Evolutionary conservation across 2,329 filamentous ascomycete species (phyloP).

Genomic region (Huntiella bhutanensis): DNA sequence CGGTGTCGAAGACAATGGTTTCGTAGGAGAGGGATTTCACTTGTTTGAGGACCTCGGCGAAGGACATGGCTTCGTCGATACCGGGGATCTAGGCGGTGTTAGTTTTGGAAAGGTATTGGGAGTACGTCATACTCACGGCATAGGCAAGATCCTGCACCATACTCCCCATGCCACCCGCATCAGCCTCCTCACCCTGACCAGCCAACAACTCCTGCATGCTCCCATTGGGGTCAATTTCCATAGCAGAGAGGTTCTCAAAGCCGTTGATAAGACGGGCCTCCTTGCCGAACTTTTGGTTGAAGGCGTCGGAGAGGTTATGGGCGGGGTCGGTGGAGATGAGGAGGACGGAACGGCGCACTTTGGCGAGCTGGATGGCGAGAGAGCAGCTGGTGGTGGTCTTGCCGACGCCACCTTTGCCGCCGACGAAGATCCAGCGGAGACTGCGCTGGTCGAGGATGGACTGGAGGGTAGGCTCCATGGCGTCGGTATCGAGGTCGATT

Average conservation of each 20-base stretch:
- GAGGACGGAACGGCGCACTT: conserved; percentile 82
- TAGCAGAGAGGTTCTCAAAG: conserved; percentile 83
- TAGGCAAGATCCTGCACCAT: conserved; percentile 99
- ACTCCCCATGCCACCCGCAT: conserved; percentile 54
- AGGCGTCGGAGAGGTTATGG: conserved; percentile 94
- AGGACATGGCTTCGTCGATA: conserved; percentile 98
- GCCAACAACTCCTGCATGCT: conserved; percentile 90
- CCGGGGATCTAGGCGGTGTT: conserved; percentile 58
- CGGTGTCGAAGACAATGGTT: conserved; percentile 97
- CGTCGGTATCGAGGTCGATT: conserved; percentile 36
- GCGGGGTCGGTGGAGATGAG: conserved; percentile 97
- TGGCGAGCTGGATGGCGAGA: conserved; percentile 90
- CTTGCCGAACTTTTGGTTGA: conserved; percentile 98
- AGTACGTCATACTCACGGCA: conserved; percentile 39
- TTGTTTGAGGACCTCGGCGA: conserved; percentile 96
- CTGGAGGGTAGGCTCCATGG: conserved; percentile 82
- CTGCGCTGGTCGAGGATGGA: conserved; percentile 88
- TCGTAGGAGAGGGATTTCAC: conserved; percentile 98
- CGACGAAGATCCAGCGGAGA: conserved; percentile 97
- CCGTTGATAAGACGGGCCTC: conserved; percentile 84
- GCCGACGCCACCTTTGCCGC: conserved; percentile 93
- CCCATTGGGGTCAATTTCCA: conserved; percentile 98
- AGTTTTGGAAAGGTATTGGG: neutral
- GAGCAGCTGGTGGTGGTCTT: conserved; percentile 99
- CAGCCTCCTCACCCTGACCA: conserved; percentile 53